Conservation (phyloP, 23 red algal species). For the Gracilaria vermiculophylla region DNA sequence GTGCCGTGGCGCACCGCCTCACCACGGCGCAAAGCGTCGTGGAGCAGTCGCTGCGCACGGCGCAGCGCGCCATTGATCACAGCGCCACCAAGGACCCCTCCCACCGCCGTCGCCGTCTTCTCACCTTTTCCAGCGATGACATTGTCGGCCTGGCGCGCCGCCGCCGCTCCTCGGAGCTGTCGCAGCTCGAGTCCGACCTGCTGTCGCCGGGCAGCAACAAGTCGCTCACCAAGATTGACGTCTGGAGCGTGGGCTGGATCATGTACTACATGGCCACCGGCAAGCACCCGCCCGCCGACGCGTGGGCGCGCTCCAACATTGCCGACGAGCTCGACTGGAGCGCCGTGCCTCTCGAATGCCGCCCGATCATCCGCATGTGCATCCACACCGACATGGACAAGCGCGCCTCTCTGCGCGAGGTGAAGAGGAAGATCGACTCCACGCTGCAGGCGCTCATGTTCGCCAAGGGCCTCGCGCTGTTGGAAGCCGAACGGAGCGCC, state of each 20-base stretch:
- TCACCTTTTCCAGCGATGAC: slow-evolving; percentile 17
- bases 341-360: slow-evolving; percentile 1
- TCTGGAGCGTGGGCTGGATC: slow-evolving; percentile 59
- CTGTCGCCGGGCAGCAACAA: not conserved
- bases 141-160: not conserved
- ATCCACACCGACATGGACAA: slow-evolving; percentile 4
- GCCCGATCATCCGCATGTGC: slow-evolving; percentile 42
- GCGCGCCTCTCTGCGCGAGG: slow-evolving; percentile 34
- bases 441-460: slow-evolving; percentile 57
- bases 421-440: slow-evolving; percentile 44
- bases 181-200: not conserved
- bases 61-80: slow-evolving; percentile 13
- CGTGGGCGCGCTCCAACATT: slow-evolving; percentile 13
- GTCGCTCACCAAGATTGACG: slow-evolving; percentile 40
- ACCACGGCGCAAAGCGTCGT: slow-evolving; percentile 6
- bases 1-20: slow-evolving; percentile 2
- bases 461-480: slow-evolving; percentile 21
- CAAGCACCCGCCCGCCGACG: slow-evolving; percentile 33
- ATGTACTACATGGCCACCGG: slow-evolving; percentile 68
- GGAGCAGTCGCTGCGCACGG: slow-evolving; percentile 8
- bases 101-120: not conserved
- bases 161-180: not conserved
- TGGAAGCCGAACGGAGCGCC: slow-evolving; percentile 4
- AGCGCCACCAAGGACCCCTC: not conserved
- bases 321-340: slow-evolving; percentile 19